Conservation (phyloP, 208 protist genomes). For the Pavlovales sp. region DNA sequence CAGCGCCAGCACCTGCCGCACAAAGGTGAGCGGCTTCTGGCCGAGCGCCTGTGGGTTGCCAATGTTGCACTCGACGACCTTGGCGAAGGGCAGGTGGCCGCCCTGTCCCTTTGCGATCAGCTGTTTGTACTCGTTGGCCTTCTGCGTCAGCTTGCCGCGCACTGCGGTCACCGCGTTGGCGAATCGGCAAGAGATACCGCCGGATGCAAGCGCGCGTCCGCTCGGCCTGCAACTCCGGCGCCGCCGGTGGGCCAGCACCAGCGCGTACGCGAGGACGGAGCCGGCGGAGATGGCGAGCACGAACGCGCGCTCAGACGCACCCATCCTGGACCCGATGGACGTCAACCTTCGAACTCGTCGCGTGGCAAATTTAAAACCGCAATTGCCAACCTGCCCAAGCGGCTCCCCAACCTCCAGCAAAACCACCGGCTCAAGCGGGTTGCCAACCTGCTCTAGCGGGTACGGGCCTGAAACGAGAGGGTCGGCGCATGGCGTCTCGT, state of each 20-base stretch:
- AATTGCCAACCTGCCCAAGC: no score
- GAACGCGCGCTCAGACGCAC: no score
- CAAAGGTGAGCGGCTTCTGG: constrained; percentile 93
- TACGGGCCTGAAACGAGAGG: no score
- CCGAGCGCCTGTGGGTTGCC: constrained; percentile 94
- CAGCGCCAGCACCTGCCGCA: constrained; percentile 78
- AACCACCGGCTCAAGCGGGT: no score
- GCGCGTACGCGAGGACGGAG: neutral
- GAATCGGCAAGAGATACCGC: neutral
- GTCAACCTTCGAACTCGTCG: no score
- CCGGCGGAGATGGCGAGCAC: neutral
- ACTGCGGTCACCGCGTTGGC: constrained; percentile 74
- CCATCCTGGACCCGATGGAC: no score
- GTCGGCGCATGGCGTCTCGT: no score
- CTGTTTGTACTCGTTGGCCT: constrained; percentile 62
- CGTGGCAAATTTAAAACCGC: no score
- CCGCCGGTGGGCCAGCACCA: neutral
- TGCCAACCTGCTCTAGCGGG: no score
- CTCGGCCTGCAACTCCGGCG: no score
- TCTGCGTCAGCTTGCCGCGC: constrained; percentile 66
- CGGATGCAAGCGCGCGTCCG: neutral
- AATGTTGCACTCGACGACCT: constrained; percentile 98
- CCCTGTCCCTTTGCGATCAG: constrained; percentile 45
- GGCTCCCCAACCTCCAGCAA: no score
- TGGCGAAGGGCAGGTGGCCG: constrained; percentile 66